These are phyloP conservation scores for Gardenia jasminoides DNA, from an alignment of 257 asterid genomes.

Conservation along the genomic window DNA sequence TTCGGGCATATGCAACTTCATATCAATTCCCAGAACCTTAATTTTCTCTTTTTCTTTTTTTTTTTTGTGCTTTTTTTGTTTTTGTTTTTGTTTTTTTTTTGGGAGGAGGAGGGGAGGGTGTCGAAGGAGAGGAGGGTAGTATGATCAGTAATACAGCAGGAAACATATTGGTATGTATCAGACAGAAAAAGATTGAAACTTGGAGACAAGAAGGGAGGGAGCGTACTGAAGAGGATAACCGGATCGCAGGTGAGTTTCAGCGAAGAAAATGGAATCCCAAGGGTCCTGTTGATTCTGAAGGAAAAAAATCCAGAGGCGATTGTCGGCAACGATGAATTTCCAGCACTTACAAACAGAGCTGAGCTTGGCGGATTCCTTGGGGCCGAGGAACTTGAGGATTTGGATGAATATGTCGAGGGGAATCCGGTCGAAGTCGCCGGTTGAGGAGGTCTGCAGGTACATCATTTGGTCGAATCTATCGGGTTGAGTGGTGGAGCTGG, in stretches of 20 bases:
- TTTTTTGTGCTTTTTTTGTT: too few species aligned
- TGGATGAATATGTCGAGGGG: conserved; percentile 70
- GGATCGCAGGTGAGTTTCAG: conserved; percentile 72
- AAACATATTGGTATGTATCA: too few species aligned
- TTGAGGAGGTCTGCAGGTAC: conserved; percentile 51
- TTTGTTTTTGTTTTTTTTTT: too few species aligned
- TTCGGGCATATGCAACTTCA: too few species aligned
- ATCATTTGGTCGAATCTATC: conserved; percentile 54
- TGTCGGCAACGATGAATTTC: conserved; percentile 68
- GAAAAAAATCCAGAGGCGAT: conserved; percentile 87
- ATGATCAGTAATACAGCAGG: too few species aligned
- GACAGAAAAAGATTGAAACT: background rate
- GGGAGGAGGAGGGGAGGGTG: too few species aligned
- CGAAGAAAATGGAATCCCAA: conserved; percentile 79
- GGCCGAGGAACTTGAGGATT: conserved; percentile 68
- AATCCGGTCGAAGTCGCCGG: conserved; percentile 82
- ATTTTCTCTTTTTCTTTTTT: too few species aligned
- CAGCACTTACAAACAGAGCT: conserved; percentile 75
- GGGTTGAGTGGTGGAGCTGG: conserved; percentile 26
- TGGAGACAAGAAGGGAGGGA: background rate
- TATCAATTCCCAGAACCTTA: too few species aligned
- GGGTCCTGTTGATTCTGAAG: conserved; percentile 77
- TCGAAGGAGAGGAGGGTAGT: too few species aligned
- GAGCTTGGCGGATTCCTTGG: conserved; percentile 69
- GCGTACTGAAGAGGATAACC: conserved; percentile 81